These are phyloP conservation scores for Cyanophora paradoxa DNA, from an alignment of 78 protist species.

Conservation along the genomic window DNA sequence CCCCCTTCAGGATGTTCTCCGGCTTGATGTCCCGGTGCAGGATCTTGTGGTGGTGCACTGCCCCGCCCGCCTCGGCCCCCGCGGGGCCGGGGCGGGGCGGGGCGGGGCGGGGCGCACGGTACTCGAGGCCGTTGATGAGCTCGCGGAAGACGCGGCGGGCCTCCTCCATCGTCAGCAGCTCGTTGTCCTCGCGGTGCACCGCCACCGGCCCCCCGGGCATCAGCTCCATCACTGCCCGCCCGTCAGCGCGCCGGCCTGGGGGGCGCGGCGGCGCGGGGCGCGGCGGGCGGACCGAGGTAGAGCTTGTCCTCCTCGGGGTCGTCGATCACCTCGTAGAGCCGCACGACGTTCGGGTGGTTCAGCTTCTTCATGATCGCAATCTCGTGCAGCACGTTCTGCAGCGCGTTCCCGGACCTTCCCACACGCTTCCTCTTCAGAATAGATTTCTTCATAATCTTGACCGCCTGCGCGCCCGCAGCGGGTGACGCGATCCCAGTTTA, in stretches of 20 bases:
- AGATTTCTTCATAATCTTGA: neutral
- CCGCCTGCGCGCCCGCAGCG: too few relatives aligned
- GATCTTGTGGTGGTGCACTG: neutral
- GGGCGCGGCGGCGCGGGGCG: neutral
- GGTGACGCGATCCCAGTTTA: too few relatives aligned
- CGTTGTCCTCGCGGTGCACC: neutral
- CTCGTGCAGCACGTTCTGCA: conserved; percentile 39
- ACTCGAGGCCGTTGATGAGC: neutral
- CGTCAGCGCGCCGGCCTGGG: neutral
- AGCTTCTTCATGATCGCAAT: conserved; percentile 75
- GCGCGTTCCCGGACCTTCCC: neutral
- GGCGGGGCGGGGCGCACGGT: too few relatives aligned
- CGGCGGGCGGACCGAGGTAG: conserved; percentile 31
- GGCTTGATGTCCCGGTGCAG: too few relatives aligned
- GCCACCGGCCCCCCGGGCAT: conserved; percentile 24
- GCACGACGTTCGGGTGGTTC: conserved; percentile 68
- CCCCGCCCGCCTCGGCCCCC: too few relatives aligned
- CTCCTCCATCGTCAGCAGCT: neutral
- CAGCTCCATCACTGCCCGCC: conserved; percentile 36
- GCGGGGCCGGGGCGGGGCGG: too few relatives aligned
- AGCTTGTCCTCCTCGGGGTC: conserved; percentile 50
- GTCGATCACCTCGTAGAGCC: conserved; percentile 72
- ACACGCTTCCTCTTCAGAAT: conserved; percentile 7
- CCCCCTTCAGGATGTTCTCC: conserved; percentile 10
- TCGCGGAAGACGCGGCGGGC: conserved; percentile 14